These are phyloP conservation scores for Calonectria henricotiae DNA, from an alignment of 2,329 filamentous ascomycete species.

Conservation along the genomic window DNA sequence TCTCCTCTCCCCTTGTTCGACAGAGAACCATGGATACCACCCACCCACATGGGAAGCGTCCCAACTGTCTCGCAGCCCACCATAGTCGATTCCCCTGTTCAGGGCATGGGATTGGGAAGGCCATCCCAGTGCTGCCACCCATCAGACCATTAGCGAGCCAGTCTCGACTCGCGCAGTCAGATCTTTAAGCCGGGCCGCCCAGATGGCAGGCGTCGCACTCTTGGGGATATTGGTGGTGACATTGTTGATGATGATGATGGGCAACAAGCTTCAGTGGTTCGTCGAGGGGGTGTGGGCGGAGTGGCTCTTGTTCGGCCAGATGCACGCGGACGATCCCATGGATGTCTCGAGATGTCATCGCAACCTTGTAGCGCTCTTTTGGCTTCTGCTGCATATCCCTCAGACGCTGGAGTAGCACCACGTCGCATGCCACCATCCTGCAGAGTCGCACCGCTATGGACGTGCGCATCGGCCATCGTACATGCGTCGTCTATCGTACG, in stretches of 20 bases:
- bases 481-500: constrained; percentile 40
- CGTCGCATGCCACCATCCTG: constrained; percentile 30
- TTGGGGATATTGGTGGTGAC: constrained; percentile 23
- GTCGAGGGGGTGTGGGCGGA: constrained; percentile 20
- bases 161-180: constrained; percentile 37
- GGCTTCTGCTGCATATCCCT: constrained; percentile 25
- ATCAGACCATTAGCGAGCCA: constrained; percentile 41
- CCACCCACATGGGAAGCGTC: constrained; percentile 31
- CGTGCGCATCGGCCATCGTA: constrained; percentile 38
- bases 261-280: constrained; percentile 17
- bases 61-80: constrained; percentile 22
- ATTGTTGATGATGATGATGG: constrained; percentile 18
- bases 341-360: constrained; percentile 32
- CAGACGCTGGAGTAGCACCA: constrained; percentile 13
- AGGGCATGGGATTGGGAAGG: constrained; percentile 31
- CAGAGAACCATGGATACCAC: constrained; percentile 33
- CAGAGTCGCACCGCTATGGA: constrained; percentile 25
- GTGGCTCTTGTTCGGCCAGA: constrained; percentile 14
- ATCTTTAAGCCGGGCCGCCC: constrained; percentile 33
- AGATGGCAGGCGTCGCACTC: constrained; percentile 31
- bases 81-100: constrained; percentile 18
- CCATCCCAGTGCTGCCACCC: constrained; percentile 36
- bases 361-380: constrained; percentile 30
- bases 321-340: constrained; percentile 38
- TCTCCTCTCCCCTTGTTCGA: constrained; percentile 9